These are phyloP conservation scores for Cercospora brassicicola DNA, from an alignment of 2,329 filamentous ascomycete genomes.

Conservation along the genomic window DNA sequence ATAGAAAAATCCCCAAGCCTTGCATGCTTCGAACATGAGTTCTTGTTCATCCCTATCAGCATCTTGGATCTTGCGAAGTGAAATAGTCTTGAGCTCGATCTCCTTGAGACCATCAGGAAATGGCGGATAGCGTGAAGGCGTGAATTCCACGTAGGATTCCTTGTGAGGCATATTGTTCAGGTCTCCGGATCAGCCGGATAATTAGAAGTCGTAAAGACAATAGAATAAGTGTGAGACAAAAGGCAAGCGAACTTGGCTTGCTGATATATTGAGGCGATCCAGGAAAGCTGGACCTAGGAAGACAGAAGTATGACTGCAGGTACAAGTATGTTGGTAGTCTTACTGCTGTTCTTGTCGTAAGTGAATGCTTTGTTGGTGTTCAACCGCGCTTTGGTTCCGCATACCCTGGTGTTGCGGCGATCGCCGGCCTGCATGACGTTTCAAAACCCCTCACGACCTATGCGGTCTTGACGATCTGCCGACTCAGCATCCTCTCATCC, in stretches of 20 bases:
- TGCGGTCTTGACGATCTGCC: not conserved
- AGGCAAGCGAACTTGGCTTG: not conserved
- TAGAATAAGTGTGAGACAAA: not conserved
- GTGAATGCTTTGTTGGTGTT: not conserved
- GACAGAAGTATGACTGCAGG: not conserved
- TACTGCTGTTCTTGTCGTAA: not conserved
- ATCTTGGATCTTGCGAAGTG: conserved; percentile 43
- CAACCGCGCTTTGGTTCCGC: not conserved
- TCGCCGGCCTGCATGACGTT: conserved; percentile 1
- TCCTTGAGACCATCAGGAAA: conserved; percentile 41
- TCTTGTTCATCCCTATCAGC: conserved; percentile 40
- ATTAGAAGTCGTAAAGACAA: not conserved
- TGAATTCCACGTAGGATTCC: conserved; percentile 35
- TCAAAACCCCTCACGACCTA: not conserved
- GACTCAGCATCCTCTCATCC: not conserved
- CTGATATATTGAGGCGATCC: not conserved
- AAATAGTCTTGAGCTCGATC: conserved; percentile 40
- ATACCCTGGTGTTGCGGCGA: not conserved
- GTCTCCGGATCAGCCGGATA: not conserved
- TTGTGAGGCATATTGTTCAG: conserved; percentile 35
- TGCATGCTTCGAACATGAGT: conserved; percentile 45
- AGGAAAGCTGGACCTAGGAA: not conserved
- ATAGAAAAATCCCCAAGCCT: conserved; percentile 58
- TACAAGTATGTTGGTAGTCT: not conserved
- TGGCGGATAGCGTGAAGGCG: conserved; percentile 40